Base-by-base conservation (phyloP, 768 basidiomycete genomes). In the Termitomyces titanicus region DNA sequence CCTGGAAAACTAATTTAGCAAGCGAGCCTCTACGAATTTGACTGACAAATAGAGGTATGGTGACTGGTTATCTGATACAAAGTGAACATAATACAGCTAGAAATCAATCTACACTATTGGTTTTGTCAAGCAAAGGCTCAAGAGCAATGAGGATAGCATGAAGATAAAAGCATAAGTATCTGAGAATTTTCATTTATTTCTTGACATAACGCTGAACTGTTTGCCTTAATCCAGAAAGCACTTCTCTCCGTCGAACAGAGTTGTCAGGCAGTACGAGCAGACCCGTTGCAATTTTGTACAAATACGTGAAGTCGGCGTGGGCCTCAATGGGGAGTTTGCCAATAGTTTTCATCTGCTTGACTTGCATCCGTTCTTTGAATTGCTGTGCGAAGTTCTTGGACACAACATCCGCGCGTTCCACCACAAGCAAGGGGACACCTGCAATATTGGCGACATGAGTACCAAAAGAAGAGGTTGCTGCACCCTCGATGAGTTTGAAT, bases 381-480 rank as follows among this genome's bases (percentile, higher is more conserved):
- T 94, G 84, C 60, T 83, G 74, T 1, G 93, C 91, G 66, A 95
- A 95, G 64, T 91, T 86, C 51, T 82, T 82, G 13, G 95, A 97
- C 45, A 98, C 83, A 24, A 82, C 70, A 60, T 94, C 93, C 4
- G 97, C 97, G 3, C 97, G 84, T 56, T 88, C 79, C 38, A 99
- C 93, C 15, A 99, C 91, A 8, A 81, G 77, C 13, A 79, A 66
- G 1, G 94, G 94, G 0, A 98, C 93, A 5, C 96, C 97, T 3
- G 96, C 97, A 43, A 99, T 80, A 61, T 88, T 90, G 27, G 97
- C 97, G 40, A 98, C 96, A 65, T 96, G 94, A 1, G 94, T 94
- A 9, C 92, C 94, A 63, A 95, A 95, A 0, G 93, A 94, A 17
- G 88, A 91, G 33, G 85, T 82, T 0, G 93, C 92, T n/a, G 85